Base-by-base conservation (phyloP, 2,329 filamentous ascomycete genomes). In the Thielaviopsis populi region DNA sequence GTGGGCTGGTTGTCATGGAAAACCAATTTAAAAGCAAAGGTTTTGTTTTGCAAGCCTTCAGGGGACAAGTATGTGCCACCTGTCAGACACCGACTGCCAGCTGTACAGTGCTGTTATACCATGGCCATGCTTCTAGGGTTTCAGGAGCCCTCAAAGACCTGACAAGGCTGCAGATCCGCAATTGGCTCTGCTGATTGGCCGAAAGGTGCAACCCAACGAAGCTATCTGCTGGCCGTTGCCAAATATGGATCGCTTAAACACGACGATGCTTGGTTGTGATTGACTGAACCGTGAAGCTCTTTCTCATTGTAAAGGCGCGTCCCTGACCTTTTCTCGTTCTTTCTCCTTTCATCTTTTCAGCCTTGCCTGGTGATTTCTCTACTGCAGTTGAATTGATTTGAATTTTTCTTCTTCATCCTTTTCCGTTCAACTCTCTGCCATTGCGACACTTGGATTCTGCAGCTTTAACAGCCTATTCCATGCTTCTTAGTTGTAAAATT, bases 1-100 rank as follows among this genome's bases (percentile, higher is more conserved):
- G 22, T 40, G 17, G 58, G 19, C 33, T 43, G 33, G 58, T 60
- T 60, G 58, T 60, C 58, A 60, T 60, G 58, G 58, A 60, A 24
- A 60, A 37, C 11, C 19, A 43, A 24, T n/a, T 60, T 17, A 60
- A 40, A 22, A 60, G 58, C 37, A 24, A 41, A 11, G 37, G 56
- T 24, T 15, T 43, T 22, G 17, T 41, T 59, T 27, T 5, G n/a
- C 8, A 40, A 37, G 24, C 19, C 37, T 60, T 43, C 46, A 24
- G 46, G 46, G n/a, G 22, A 19, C 10, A 24, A 22, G n/a, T 1
- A 11, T 10, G 7, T 24, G 22, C 6, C 46, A 50, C 46, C 19
- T 4, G 46, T 11, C 46, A 50, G 7, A 15, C 10, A 2, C 46
- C 2, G 11, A 17, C 10, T 33, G 22, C 46, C 46, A 50, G 46